Base-by-base conservation (phyloP, 305 asterid species). In the Fraxinus baroniana region DNA sequence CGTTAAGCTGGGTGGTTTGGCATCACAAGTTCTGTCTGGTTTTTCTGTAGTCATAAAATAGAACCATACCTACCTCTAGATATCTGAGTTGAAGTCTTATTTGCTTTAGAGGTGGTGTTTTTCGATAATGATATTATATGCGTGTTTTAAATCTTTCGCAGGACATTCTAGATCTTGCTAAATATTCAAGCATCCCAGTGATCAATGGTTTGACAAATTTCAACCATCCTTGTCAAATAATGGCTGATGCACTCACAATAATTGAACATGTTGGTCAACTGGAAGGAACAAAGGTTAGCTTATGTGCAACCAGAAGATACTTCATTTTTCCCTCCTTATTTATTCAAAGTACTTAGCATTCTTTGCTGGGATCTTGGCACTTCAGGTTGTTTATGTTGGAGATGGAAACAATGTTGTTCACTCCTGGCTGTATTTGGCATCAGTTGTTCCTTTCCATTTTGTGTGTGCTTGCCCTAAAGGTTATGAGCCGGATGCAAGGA, bases 361-460 rank as follows among this genome's bases (percentile, higher is more conserved):
- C 72, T 20, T 13, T 30, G 35, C 41, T 83, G 71, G 39, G 33
- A 75, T 85, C 79, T 81, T 77, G 80, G 80, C 60, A 68, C 33
- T 74, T 85, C 87, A 95, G 99, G 98, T 94, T 83, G 99, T 96
- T 60, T 96, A 96, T 62, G 97, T 94, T 79, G 99, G 99, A 79
- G 99, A 96, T 44, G 99, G 99, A 79, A 96, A 96, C 90, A 96
- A 96, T 88, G 91, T 96, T 80, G 98, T 96, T 85, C 99, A 96
- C 84, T 94, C 98, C 26, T 96, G 99, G 99, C 79, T 96, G 83
- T 2, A 91, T 83, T 81, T 96, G 87, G 99, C 99, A 24, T 87
- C 98, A 36, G 85, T 96, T 55, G 80, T 96, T 83, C 98, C 99
- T 55, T 93, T 94, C 86, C 99, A 96, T 84, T 96, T 94, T 80